Conservation (phyloP, 495 filamentous ascomycete genomes). For the Tetracladium marchalianum region DNA sequence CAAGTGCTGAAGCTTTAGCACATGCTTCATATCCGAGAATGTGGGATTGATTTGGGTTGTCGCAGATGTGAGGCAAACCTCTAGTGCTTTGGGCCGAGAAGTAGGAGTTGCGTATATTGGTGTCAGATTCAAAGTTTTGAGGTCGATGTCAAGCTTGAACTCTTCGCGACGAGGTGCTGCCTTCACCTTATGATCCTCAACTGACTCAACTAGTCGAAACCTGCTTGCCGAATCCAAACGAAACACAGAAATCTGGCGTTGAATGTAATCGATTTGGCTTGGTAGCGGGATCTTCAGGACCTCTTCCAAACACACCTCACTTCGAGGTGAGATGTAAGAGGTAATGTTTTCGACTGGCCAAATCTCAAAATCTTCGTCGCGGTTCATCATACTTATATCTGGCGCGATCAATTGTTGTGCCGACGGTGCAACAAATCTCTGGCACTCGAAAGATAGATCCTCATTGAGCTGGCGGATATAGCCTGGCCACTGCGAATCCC, state of each 20-base stretch:
- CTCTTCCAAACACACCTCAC: slow-evolving; percentile 4
- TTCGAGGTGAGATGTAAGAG: slow-evolving; percentile 5
- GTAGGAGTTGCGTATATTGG: slow-evolving; percentile 7
- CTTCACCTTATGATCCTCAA: slow-evolving; percentile 1
- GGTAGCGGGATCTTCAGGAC: slow-evolving; percentile 8
- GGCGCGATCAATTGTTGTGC: slow-evolving; percentile 4
- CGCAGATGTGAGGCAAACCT: slow-evolving; percentile 2
- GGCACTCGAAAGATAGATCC: slow-evolving; percentile 5
- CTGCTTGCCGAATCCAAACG: slow-evolving; percentile 1
- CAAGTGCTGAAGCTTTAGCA: slow-evolving; percentile 4
- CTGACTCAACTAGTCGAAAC: slow-evolving; percentile 4
- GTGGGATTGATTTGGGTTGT: slow-evolving; percentile 1
- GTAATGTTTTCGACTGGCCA: slow-evolving; percentile 10
- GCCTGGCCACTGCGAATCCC: slow-evolving; percentile 15
- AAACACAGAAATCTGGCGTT: slow-evolving; percentile 1
- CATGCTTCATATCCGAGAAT: slow-evolving; percentile 5
- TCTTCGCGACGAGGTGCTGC: slow-evolving; percentile 3
- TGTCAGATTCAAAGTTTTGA: slow-evolving; percentile 5
- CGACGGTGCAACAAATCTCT: slow-evolving; percentile 4
- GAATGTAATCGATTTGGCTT: not conserved
- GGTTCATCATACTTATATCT: not conserved
- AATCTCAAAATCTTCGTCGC: slow-evolving; percentile 3
- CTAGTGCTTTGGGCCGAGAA: slow-evolving; percentile 5
- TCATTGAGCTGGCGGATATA: slow-evolving; percentile 16
- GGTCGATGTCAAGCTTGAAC: slow-evolving; percentile 8